phyloP scores from a whole-genome alignment of 306 rosid species.

The Senna tora region DNA sequence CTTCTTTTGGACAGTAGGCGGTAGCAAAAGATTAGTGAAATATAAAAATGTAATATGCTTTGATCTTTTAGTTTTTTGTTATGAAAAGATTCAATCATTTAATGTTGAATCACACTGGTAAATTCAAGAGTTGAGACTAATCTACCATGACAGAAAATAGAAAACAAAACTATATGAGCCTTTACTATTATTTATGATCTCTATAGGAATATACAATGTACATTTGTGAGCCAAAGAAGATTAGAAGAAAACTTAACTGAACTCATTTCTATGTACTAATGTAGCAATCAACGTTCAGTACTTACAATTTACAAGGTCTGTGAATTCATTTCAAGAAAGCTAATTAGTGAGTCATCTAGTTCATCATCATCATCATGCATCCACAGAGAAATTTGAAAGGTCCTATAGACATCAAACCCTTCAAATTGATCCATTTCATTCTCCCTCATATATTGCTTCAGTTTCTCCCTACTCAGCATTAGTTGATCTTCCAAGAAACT shows the following conservation, averaged over 20 bases:
- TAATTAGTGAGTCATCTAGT: conserved; percentile 26
- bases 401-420: neutral
- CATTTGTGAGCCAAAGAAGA: conserved; percentile 36
- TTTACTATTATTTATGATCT: conserved; percentile 29
- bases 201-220: conserved; percentile 33
- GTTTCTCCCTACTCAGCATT: conserved; percentile 40
- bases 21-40: neutral
- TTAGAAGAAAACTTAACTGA: conserved; percentile 8
- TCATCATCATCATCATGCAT: conserved; percentile 5
- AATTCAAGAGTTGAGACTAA: conserved; percentile 17
- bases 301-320: conserved; percentile 52
- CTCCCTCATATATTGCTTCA: conserved; percentile 33
- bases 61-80: too few relatives aligned
- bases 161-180: neutral
- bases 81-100: too few relatives aligned
- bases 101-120: conserved; percentile 12
- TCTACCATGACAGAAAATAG: neutral
- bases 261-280: conserved; percentile 33
- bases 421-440: conserved; percentile 41
- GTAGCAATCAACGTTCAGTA: conserved; percentile 32
- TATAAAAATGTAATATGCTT: too few relatives aligned
- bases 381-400: neutral
- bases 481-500: conserved; percentile 47
- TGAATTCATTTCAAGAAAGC: conserved; percentile 33
- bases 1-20: neutral